Base-by-base conservation (phyloP, 2,329 filamentous ascomycete species). In the Venturia carpophila region DNA sequence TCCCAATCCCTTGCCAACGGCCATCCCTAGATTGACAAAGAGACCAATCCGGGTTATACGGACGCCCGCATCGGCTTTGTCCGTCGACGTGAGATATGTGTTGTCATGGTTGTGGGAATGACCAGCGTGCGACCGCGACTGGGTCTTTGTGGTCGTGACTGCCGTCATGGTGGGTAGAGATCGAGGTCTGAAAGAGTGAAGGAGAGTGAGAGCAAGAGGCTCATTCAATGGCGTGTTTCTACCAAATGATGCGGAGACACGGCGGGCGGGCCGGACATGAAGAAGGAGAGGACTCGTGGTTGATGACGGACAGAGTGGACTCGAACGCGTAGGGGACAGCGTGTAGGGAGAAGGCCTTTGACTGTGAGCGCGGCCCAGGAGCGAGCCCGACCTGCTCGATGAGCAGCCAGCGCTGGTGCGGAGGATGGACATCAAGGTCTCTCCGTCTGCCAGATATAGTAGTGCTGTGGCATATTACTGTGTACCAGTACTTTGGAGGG, bases 21-120 rank as follows among this genome's bases (percentile, higher is more conserved):
- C 94, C 92, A 99, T 97, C 73, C 87, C 87, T 64, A 97, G 81
- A 75, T 99, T 99, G 70, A 92, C 91, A 73, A 88, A 89, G 58
- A 96, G 82, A 34, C 91, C 91, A 71, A 97, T 89, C 69, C 91
- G 83, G 63, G 94, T 99, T 73, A 97, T 97, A 71, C 92, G 88
- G 71, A 96, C 95, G 69, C 91, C 91, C 62, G 94, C 92, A 77
- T 99, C 94, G 69, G 90, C 88, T 78, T 91, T 94, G 78, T 96
- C 91, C 68, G 82, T 82, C 7, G 90, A 93, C 4, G 86, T 89
- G 62, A 96, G 82, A 74, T 91, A 94, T 52, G 86, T 84, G 77
- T 91, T 94, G 77, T 96, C 91, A 75, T 94, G 90, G 72, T 93
- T 89, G 74, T 90, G 86, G 71, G 89, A 86, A 67, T 80, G 78